Percentiles rank a stretch among this genome's conserved stretches.
Conservation (phyloP, 2,329 filamentous ascomycete genomes). For the Paracoccidioides lutzii region DNA sequence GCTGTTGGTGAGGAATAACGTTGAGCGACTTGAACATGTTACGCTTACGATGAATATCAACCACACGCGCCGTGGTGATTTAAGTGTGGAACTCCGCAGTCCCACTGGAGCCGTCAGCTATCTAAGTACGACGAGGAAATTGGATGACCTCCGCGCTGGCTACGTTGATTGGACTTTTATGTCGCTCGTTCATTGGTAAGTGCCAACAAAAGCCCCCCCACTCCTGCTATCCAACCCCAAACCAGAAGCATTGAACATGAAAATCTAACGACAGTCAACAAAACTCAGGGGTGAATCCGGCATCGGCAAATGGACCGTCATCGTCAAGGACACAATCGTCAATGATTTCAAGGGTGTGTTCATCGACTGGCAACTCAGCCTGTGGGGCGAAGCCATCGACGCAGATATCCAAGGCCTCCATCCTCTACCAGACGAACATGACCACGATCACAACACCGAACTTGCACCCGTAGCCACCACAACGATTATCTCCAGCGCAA, state of each 20-base stretch:
- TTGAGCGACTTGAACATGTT: conserved; percentile 82
- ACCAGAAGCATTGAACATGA: neutral
- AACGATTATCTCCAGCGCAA: conserved; percentile 52
- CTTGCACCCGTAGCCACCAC: conserved; percentile 43
- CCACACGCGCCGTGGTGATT: conserved; percentile 73
- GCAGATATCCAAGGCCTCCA: conserved; percentile 57
- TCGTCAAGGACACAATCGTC: conserved; percentile 70
- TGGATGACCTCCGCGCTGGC: conserved; percentile 54
- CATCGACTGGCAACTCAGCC: conserved; percentile 80
- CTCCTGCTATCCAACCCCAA: neutral
- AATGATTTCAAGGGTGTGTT: conserved; percentile 71
- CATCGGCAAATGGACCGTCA: conserved; percentile 76
- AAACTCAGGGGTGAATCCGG: conserved; percentile 65
- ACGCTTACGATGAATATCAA: conserved; percentile 95
- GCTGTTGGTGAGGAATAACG: conserved; percentile 68
- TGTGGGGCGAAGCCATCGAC: conserved; percentile 86
- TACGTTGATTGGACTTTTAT: conserved; percentile 98
- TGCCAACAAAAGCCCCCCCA: conserved; percentile 6
- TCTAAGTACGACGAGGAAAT: conserved; percentile 59
- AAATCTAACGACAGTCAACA: conserved; percentile 13
- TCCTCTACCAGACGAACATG: conserved; percentile 69
- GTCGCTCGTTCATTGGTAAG: conserved; percentile 90
- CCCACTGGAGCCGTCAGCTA: conserved; percentile 72
- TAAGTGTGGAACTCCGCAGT: conserved; percentile 84
- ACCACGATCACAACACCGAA: conserved; percentile 68